phyloP scores from a whole-genome alignment of 1,284 basidiomycete species.

The Athelia sp. region DNA sequence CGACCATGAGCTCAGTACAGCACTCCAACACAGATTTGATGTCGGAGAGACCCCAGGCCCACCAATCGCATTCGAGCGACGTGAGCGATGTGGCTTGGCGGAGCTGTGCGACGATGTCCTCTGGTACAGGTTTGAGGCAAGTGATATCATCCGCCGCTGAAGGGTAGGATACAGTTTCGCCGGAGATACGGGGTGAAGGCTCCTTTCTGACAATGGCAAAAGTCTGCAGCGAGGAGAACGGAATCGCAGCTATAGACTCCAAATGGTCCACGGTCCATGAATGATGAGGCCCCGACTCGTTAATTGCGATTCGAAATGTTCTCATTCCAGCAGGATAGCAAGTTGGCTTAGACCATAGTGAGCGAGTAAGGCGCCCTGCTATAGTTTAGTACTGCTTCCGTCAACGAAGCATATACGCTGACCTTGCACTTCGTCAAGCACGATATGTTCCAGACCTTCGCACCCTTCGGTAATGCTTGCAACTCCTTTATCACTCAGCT shows the following conservation, averaged over 20 bases:
- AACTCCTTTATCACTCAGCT: conserved; percentile 29
- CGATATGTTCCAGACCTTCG: conserved; percentile 25
- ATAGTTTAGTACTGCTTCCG: background rate
- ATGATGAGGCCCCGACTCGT: conserved; percentile 29
- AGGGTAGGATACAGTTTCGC: conserved; percentile 13
- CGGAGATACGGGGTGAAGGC: conserved; percentile 13
- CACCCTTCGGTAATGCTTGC: conserved; percentile 27
- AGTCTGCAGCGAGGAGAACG: conserved; percentile 18
- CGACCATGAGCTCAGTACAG: conserved; percentile 26
- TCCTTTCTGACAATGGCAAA: conserved; percentile 23
- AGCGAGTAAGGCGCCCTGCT: conserved; percentile 29
- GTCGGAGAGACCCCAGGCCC: conserved; percentile 27
- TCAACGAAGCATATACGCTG: background rate
- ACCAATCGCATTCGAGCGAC: conserved; percentile 32
- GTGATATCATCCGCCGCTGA: conserved; percentile 21
- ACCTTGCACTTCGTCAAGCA: conserved; percentile 33
- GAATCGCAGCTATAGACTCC: conserved; percentile 24
- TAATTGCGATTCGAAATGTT: conserved; percentile 22
- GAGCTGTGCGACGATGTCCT: conserved; percentile 21
- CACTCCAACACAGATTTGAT: conserved; percentile 27
- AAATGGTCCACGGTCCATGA: conserved; percentile 36
- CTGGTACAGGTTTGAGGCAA: conserved; percentile 22
- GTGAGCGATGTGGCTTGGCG: conserved; percentile 17
- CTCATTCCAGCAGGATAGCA: conserved; percentile 19
- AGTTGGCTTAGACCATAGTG: conserved; percentile 27